These are phyloP conservation scores for Nymphaea colorata DNA, from an alignment of 164 flowering plant genomes.

Conservation along the genomic window DNA sequence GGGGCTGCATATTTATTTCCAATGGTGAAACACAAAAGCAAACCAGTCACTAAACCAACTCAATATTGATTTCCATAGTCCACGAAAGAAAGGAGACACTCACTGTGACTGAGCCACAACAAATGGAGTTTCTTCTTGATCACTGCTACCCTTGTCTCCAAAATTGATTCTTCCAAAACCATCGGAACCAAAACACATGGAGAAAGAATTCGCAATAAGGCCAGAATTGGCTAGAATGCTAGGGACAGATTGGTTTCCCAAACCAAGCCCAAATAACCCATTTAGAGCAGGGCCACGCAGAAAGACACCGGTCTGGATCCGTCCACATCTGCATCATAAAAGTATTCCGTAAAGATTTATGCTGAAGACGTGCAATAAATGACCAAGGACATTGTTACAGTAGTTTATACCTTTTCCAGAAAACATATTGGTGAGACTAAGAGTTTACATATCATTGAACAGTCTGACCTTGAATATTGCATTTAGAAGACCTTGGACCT, in stretches of 20 bases:
- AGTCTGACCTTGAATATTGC: too few species aligned
- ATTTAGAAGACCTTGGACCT: too few species aligned
- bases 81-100: conserved; percentile 12
- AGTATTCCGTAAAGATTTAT: neutral
- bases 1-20: conserved; percentile 28
- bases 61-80: neutral
- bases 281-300: conserved; percentile 65
- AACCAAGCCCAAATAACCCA: conserved; percentile 87
- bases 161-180: conserved; percentile 79
- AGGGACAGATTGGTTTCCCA: conserved; percentile 61
- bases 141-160: conserved; percentile 73
- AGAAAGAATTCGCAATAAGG: conserved; percentile 61
- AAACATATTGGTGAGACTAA: too few species aligned
- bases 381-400: too few species aligned
- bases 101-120: conserved; percentile 31
- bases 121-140: conserved; percentile 68
- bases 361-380: too few species aligned
- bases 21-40: conserved; percentile 1
- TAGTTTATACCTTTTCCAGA: too few species aligned
- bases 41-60: neutral
- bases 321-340: conserved; percentile 59
- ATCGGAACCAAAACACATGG: conserved; percentile 80
- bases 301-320: conserved; percentile 66
- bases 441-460: too few species aligned
- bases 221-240: conserved; percentile 66